Conservation (phyloP, 805 yeast species). For the Sugiyamaella lignohabitans region DNA sequence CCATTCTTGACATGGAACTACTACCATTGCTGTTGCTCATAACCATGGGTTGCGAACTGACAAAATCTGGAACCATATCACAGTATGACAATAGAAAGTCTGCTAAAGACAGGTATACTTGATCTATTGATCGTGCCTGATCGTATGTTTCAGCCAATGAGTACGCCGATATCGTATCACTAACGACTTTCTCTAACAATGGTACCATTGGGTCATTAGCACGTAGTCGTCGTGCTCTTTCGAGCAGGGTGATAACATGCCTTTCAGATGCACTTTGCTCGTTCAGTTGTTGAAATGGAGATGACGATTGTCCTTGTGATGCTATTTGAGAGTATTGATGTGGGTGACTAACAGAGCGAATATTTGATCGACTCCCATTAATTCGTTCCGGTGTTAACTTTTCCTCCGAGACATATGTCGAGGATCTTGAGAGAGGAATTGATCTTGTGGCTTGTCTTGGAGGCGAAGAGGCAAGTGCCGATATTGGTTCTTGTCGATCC, state of each 20-base stretch:
- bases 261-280: slow-evolving; percentile 21
- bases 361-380: background rate
- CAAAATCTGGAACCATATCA: slow-evolving; percentile 2
- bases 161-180: slow-evolving; percentile 19
- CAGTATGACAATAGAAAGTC: slow-evolving; percentile 14
- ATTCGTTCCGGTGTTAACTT: background rate
- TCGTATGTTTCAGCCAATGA: slow-evolving; percentile 3
- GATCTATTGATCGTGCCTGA: slow-evolving; percentile 12
- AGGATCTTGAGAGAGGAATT: background rate
- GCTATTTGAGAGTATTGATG: background rate
- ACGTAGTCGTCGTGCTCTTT: slow-evolving; percentile 14
- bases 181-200: slow-evolving; percentile 22
- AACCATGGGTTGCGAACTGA: no score
- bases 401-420: background rate
- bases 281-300: slow-evolving; percentile 2
- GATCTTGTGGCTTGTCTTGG: background rate
- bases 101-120: slow-evolving; percentile 18
- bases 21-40: background rate
- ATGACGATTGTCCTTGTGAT: background rate
- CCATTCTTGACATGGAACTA: background rate
- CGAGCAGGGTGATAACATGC: slow-evolving; percentile 19
- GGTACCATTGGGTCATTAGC: slow-evolving; percentile 19
- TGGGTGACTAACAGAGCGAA: background rate
- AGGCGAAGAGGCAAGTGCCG: background rate
- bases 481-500: slow-evolving; percentile 4